Conservation (phyloP, 2,329 filamentous ascomycete genomes). For the Cryphonectria carpinicola region DNA sequence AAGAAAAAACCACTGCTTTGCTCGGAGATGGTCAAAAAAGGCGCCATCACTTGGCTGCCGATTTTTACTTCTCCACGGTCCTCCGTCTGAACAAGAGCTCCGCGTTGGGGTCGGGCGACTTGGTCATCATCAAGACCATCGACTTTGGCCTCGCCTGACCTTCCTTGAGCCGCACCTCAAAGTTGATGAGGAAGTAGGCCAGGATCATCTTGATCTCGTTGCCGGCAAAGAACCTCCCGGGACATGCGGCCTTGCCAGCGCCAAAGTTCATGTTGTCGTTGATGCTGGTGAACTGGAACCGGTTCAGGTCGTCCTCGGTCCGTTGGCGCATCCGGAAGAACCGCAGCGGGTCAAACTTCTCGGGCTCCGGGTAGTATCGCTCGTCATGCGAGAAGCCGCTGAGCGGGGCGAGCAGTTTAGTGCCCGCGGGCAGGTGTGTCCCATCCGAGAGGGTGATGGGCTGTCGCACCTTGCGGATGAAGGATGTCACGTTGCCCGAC, state of each 20-base stretch:
- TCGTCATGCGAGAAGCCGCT: conserved; percentile 48
- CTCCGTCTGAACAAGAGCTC: conserved; percentile 47
- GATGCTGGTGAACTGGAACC: conserved; percentile 49
- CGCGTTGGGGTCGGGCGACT: conserved; percentile 45
- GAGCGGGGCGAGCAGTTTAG: conserved; percentile 46
- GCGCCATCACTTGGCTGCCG: not conserved
- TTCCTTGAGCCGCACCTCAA: conserved; percentile 45
- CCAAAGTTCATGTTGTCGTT: conserved; percentile 52
- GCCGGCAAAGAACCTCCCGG: conserved; percentile 52
- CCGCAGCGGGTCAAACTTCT: conserved; percentile 52
- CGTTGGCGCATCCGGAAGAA: conserved; percentile 51
- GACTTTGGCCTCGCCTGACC: conserved; percentile 44
- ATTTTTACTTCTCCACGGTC: conserved; percentile 28
- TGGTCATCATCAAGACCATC: conserved; percentile 46
- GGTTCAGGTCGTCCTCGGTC: conserved; percentile 42
- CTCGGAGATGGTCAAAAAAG: not conserved
- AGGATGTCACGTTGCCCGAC: conserved; percentile 48
- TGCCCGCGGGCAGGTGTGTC: conserved; percentile 47
- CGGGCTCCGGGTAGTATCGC: conserved; percentile 45
- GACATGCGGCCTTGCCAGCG: conserved; percentile 52
- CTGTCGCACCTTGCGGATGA: conserved; percentile 51
- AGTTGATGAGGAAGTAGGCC: conserved; percentile 47
- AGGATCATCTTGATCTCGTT: conserved; percentile 52
- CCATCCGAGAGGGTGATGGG: conserved; percentile 51
- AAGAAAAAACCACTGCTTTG: not conserved